Base-by-base conservation (phyloP, 2,329 filamentous ascomycete species). In the Hortaea werneckii region DNA sequence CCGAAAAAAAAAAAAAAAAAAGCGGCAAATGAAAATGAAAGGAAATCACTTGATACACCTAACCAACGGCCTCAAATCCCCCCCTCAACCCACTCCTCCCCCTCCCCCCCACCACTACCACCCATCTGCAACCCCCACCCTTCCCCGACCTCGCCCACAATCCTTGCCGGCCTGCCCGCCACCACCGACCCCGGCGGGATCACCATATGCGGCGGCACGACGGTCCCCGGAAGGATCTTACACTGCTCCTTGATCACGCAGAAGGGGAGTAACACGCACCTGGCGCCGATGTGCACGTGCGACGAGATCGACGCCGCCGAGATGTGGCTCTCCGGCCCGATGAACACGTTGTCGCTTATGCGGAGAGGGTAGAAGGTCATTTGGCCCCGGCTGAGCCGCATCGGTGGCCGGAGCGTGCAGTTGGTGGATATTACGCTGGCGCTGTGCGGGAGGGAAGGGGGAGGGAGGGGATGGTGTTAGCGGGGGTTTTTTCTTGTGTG, bases 241-340 rank as follows among this genome's bases (percentile, higher is more conserved):
- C 94, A 87, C 60, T 87, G 94, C 64, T 96, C 92, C 66, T 95
- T 95, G 61, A 96, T 79, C 50, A 95, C 90, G 42, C 83, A 85
- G 65, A 95, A 89, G 55, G 88, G 84, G 46, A 87, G 85, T 42
- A 98, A 74, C 1, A 84, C 82, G 51, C 82, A 86, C 43, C 81
- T 79, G 45, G 76, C 75, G 20, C 88, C 89, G 50, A 98, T 85
- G 62, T 87, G 79, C 11, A 96, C 88, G 67, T 95, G 87, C 55
- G 77, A 87, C 1, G 86, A 85, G 44, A 98, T 79, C 32, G 79
- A 78, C 5, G 88, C 87, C 0, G 90, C 87, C 62, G 92, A 87
- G 34, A 98, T 77, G 35, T 90, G 78, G 34, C 81, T 80, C 30
- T 65, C 62, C 1, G 69, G 66, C 1, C 71, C 89, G 42, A 98